Evolutionary conservation across 352 stramenopile species (phyloP).

Genomic region (Peronospora belbahrii): DNA sequence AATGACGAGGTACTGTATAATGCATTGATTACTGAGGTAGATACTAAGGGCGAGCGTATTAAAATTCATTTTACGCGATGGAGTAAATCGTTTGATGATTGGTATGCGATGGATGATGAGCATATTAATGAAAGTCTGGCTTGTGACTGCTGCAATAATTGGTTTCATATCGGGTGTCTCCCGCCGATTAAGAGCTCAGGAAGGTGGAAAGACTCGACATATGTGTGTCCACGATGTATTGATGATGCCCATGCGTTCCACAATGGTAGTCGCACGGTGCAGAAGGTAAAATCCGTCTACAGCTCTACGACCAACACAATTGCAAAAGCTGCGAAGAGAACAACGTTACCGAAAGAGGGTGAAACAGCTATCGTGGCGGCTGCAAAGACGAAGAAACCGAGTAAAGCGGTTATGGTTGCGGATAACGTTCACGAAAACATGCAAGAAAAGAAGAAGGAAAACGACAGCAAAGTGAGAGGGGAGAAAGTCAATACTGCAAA

Average conservation of each 20-base stretch:
- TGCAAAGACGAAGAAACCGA: constrained; percentile 25
- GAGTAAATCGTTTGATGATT: constrained; percentile 85
- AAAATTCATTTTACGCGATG: constrained; percentile 85
- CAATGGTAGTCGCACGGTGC: constrained; percentile 43
- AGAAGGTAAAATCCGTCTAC: constrained; percentile 40
- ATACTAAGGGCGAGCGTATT: constrained; percentile 57
- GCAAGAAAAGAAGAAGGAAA: constrained; percentile 22
- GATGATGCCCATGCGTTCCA: constrained; percentile 68
- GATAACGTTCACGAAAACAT: constrained; percentile 30
- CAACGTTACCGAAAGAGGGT: constrained; percentile 17
- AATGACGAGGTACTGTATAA: constrained; percentile 86
- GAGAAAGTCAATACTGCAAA: constrained; percentile 7
- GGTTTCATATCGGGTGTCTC: constrained; percentile 83
- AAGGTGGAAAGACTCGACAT: constrained; percentile 79
- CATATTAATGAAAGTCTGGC: constrained; percentile 85
- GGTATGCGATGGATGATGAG: constrained; percentile 86
- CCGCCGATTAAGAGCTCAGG: constrained; percentile 80
- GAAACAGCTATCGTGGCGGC: constrained; percentile 10
- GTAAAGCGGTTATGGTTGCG: constrained; percentile 23
- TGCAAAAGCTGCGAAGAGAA: constrained; percentile 19
- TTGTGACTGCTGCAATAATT: constrained; percentile 84
- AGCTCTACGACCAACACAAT: constrained; percentile 27
- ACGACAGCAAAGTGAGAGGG: constrained; percentile 3
- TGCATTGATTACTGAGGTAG: constrained; percentile 75
- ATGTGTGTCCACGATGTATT: constrained; percentile 76